These are phyloP conservation scores for Diaporthe sp. DNA, from an alignment of 2,329 filamentous ascomycete species.

Conservation along the genomic window DNA sequence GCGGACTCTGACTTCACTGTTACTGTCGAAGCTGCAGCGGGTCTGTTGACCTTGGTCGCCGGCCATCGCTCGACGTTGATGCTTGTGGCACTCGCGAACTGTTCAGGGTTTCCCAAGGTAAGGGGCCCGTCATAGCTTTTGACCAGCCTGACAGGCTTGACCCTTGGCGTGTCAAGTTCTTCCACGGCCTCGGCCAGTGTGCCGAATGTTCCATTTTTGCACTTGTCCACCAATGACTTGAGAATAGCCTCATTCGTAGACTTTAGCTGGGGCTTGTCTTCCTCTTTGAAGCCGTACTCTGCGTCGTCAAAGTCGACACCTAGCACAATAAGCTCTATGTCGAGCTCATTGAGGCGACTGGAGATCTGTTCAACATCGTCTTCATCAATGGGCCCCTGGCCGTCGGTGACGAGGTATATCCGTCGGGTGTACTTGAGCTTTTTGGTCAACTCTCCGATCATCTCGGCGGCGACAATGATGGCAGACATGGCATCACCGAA, in stretches of 20 bases:
- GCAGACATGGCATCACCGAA: constrained; percentile 90
- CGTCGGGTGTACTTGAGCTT: constrained; percentile 85
- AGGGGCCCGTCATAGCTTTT: constrained; percentile 85
- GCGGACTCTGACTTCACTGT: constrained; percentile 69
- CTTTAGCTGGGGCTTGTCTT: constrained; percentile 82
- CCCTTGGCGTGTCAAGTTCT: constrained; percentile 81
- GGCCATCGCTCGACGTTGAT: constrained; percentile 95
- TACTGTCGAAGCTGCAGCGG: constrained; percentile 84
- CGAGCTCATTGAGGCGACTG: constrained; percentile 79
- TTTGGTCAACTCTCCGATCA: constrained; percentile 86
- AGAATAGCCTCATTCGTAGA: constrained; percentile 81
- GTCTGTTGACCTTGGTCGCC: constrained; percentile 82
- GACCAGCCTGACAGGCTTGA: constrained; percentile 83
- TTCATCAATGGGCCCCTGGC: constrained; percentile 77
- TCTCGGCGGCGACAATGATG: constrained; percentile 85
- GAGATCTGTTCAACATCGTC: constrained; percentile 80
- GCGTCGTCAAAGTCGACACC: constrained; percentile 95
- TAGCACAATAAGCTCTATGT: constrained; percentile 83
- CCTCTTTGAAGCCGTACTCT: constrained; percentile 93
- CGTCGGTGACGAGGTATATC: constrained; percentile 90
- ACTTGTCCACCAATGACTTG: constrained; percentile 74
- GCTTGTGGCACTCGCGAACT: constrained; percentile 80
- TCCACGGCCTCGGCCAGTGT: constrained; percentile 89
- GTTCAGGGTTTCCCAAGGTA: constrained; percentile 82
- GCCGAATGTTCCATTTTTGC: constrained; percentile 79